These are phyloP conservation scores for Punctularia strigosozonata DNA, from an alignment of 768 basidiomycete species.

Conservation along the genomic window DNA sequence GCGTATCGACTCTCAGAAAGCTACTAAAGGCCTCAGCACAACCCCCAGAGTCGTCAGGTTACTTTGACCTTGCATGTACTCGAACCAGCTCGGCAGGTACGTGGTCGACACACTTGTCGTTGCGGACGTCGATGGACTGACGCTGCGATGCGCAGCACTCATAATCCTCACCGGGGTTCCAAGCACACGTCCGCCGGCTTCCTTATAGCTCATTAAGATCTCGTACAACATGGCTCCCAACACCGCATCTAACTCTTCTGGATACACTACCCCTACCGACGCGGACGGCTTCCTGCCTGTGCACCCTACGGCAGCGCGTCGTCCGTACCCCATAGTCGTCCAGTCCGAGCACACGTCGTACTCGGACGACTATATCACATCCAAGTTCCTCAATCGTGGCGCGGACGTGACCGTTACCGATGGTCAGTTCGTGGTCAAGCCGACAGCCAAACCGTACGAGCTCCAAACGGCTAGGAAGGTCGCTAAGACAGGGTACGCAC, in stretches of 20 bases:
- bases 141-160: too few species aligned
- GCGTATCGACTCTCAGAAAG: too few species aligned
- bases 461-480: slow-evolving; percentile 86
- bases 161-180: slow-evolving; percentile 80
- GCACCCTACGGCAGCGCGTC: slow-evolving; percentile 80
- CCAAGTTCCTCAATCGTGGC: slow-evolving; percentile 75
- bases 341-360: slow-evolving; percentile 74
- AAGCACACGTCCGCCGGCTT: slow-evolving; percentile 74
- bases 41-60: too few species aligned
- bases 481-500: slow-evolving; percentile 86
- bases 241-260: slow-evolving; percentile 39
- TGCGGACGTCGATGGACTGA: too few species aligned
- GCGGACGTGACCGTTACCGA: slow-evolving; percentile 56
- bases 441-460: slow-evolving; percentile 72
- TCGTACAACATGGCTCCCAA: slow-evolving; percentile 36
- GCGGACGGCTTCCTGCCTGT: slow-evolving; percentile 58
- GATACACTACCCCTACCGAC: slow-evolving; percentile 62
- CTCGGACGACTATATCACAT: slow-evolving; percentile 71
- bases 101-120: too few species aligned
- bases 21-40: too few species aligned
- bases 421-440: slow-evolving; percentile 70
- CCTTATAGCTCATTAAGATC: slow-evolving; percentile 33
- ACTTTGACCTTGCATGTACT: slow-evolving; percentile 2
- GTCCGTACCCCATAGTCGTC: slow-evolving; percentile 65
- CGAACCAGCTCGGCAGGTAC: slow-evolving; percentile 1